Evolutionary conservation across 179 eudicot species (phyloP).

Genomic region (Camellia oleifera): DNA sequence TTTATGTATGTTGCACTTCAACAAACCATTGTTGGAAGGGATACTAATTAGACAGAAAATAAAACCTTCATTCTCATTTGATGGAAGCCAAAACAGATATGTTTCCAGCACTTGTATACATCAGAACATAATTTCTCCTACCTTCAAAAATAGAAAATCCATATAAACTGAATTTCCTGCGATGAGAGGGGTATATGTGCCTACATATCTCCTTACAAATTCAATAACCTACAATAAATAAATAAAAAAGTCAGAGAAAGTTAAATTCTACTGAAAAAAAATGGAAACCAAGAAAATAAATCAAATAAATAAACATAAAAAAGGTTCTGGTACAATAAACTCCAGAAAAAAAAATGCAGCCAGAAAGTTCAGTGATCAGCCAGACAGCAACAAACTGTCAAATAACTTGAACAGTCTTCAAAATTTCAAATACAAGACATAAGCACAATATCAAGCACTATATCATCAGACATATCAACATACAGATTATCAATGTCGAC

Average conservation of each 20-base stretch:
- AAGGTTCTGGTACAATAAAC: background rate
- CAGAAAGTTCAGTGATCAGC: background rate
- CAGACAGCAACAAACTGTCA: background rate
- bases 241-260: background rate
- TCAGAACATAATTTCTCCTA: constrained; percentile 16
- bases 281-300: background rate
- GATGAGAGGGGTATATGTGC: constrained; percentile 57
- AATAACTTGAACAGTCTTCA: background rate
- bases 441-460: background rate
- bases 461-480: background rate
- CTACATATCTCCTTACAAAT: constrained; percentile 62
- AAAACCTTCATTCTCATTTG: background rate
- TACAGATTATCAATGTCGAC: too few species aligned
- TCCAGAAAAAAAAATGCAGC: background rate
- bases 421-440: background rate
- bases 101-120: background rate
- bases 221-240: constrained; percentile 55
- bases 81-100: background rate
- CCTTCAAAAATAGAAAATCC: constrained; percentile 72
- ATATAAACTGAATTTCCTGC: constrained; percentile 79
- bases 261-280: background rate
- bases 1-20: background rate
- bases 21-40: background rate
- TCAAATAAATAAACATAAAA: background rate
- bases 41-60: background rate